Evolutionary conservation across 306 rosid species (phyloP).

Genomic region (Inga laurina): DNA sequence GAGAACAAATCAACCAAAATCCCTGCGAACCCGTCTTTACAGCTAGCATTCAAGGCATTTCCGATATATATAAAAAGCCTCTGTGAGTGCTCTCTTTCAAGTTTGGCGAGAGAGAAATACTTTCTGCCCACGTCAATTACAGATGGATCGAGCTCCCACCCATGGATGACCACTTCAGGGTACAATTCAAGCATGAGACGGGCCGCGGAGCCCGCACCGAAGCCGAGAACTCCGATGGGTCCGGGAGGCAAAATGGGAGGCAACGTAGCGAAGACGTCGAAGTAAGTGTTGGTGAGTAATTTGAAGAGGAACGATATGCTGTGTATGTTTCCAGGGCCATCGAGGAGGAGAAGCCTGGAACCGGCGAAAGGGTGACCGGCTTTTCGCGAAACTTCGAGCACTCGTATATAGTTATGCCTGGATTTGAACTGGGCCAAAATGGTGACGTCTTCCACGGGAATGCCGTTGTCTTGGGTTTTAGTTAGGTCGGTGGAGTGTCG

Average conservation of each 20-base stretch:
- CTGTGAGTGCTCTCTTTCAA: conserved; percentile 51
- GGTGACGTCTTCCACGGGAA: conserved; percentile 66
- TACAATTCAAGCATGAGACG: conserved; percentile 58
- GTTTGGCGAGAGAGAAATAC: conserved; percentile 55
- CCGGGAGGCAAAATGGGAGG: conserved; percentile 80
- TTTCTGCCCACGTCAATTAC: conserved; percentile 80
- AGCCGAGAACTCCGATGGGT: conserved; percentile 80
- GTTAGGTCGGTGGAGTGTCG: conserved; percentile 25
- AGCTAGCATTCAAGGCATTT: conserved; percentile 57
- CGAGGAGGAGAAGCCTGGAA: conserved; percentile 83
- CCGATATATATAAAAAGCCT: conserved; percentile 70
- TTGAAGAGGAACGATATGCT: conserved; percentile 76
- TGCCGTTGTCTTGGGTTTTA: conserved; percentile 63
- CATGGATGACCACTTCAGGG: conserved; percentile 59
- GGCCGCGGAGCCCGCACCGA: conserved; percentile 85
- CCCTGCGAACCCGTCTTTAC: conserved; percentile 73
- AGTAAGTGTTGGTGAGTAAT: conserved; percentile 70
- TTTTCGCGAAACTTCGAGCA: conserved; percentile 71
- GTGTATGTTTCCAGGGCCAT: conserved; percentile 92
- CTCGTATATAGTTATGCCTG: conserved; percentile 76
- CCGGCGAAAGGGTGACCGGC: conserved; percentile 90
- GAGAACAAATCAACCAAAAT: conserved; percentile 78
- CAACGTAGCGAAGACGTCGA: conserved; percentile 81
- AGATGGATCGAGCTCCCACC: conserved; percentile 91
- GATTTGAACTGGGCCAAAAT: conserved; percentile 74